Percentiles rank a stretch among this genome's conserved stretches.
These are phyloP conservation scores for Phytophthora litchii DNA, from an alignment of 352 stramenopile genomes.

Conservation along the genomic window DNA sequence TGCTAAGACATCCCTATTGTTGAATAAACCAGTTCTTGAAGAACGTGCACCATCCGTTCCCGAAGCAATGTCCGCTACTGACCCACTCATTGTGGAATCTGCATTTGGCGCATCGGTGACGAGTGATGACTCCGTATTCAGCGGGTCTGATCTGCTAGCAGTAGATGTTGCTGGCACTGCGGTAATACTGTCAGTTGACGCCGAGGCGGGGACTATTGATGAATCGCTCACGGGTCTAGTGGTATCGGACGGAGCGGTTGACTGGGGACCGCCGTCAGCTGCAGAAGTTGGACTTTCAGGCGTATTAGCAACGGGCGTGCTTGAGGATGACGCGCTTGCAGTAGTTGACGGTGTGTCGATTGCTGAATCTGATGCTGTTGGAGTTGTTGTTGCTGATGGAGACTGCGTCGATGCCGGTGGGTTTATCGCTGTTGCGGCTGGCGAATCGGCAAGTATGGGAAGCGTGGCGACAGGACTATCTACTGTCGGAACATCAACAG, in stretches of 20 bases:
- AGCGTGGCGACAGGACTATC: slow-evolving; percentile 6
- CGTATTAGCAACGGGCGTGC: neutral
- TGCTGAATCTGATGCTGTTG: slow-evolving; percentile 6
- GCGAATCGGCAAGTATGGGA: slow-evolving; percentile 13
- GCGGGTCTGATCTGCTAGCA: slow-evolving; percentile 1
- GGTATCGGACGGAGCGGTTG: neutral
- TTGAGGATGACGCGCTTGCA: slow-evolving; percentile 5
- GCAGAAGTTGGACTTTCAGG: neutral
- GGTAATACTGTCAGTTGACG: neutral
- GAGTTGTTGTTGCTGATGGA: neutral
- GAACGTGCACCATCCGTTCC: neutral
- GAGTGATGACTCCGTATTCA: neutral
- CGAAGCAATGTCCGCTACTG: slow-evolving; percentile 7
- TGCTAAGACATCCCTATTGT: slow-evolving; percentile 1
- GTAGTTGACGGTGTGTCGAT: slow-evolving; percentile 2
- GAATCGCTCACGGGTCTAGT: slow-evolving; percentile 6
- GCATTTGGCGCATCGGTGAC: neutral
- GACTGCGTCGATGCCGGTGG: slow-evolving; percentile 1
- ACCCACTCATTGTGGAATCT: slow-evolving; percentile 1
- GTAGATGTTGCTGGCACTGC: slow-evolving; percentile 6
- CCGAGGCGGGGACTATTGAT: slow-evolving; percentile 1
- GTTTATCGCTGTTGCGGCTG: slow-evolving; percentile 4
- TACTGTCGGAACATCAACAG: slow-evolving; percentile 3
- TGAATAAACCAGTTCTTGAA: slow-evolving; percentile 5
- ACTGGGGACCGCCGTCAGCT: neutral